A percentile compares a stretch with the other conserved stretches of the same genome.
These are phyloP conservation scores for Rhododendron ovatum DNA, from an alignment of 148 eudicot species.

Conservation along the genomic window DNA sequence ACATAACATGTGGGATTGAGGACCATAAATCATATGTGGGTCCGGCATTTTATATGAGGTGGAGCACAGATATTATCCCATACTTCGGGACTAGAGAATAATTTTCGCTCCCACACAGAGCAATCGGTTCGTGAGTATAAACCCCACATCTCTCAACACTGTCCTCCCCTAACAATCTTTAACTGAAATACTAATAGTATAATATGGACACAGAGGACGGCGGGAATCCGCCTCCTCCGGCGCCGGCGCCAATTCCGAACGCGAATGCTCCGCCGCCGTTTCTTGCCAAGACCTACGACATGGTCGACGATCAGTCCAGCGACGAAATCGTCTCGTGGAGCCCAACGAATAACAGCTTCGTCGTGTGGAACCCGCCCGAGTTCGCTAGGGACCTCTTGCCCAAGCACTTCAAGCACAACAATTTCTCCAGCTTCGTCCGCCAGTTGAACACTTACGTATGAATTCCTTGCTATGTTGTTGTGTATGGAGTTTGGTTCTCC, in stretches of 20 bases:
- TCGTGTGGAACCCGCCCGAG: slow-evolving; percentile 89
- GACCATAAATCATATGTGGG: too few relatives aligned
- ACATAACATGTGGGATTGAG: too few relatives aligned
- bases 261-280: slow-evolving; percentile 64
- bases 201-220: slow-evolving; percentile 8
- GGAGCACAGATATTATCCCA: too few relatives aligned
- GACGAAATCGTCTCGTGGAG: slow-evolving; percentile 82
- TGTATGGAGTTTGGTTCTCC: background rate
- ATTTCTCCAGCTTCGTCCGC: slow-evolving; percentile 89
- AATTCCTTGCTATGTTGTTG: background rate
- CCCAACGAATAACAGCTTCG: slow-evolving; percentile 63
- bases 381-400: slow-evolving; percentile 72
- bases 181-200: background rate
- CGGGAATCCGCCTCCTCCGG: slow-evolving; percentile 10
- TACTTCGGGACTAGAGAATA: too few relatives aligned
- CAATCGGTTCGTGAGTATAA: background rate
- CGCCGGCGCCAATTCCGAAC: slow-evolving; percentile 41
- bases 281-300: slow-evolving; percentile 65
- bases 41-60: too few relatives aligned
- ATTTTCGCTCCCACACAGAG: background rate
- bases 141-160: background rate
- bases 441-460: slow-evolving; percentile 84
- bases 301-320: slow-evolving; percentile 66
- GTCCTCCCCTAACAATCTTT: background rate
- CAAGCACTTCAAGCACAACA: slow-evolving; percentile 80